A percentile compares a stretch with the other conserved stretches of the same genome.
phyloP scores from a whole-genome alignment of 2,329 filamentous ascomycete species.

The Trichoderma oligosporum region DNA sequence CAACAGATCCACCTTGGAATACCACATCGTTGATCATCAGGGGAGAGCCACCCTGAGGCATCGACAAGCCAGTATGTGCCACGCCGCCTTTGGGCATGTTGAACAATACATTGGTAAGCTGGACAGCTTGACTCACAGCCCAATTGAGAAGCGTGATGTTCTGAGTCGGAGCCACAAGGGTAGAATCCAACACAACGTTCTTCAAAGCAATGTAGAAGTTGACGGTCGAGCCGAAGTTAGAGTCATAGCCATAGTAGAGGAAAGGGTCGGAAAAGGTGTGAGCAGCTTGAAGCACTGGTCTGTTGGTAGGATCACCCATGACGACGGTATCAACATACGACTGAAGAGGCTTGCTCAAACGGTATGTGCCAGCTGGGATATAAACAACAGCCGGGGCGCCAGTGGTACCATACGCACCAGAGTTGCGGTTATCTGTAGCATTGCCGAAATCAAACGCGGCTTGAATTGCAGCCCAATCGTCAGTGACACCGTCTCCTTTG shows the following conservation, averaged over 20 bases:
- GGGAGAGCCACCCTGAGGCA: conserved; percentile 34
- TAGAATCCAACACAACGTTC: conserved; percentile 32
- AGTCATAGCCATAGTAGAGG: conserved; percentile 20
- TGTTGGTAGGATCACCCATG: conserved; percentile 31
- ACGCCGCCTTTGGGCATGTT: conserved; percentile 33
- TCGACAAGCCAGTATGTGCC: conserved; percentile 36
- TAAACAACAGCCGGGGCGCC: conserved; percentile 27
- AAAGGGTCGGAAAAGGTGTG: conserved; percentile 19
- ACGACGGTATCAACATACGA: conserved; percentile 32
- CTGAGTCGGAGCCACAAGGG: conserved; percentile 21
- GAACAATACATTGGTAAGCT: conserved; percentile 31
- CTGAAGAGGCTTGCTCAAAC: conserved; percentile 30
- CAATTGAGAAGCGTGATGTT: conserved; percentile 30
- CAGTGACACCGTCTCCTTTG: conserved; percentile 58
- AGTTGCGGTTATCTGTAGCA: conserved; percentile 15
- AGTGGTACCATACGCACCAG: conserved; percentile 19
- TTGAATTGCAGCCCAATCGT: conserved; percentile 72
- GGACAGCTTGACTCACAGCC: conserved; percentile 32
- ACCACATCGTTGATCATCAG: conserved; percentile 32
- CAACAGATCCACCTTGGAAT: conserved; percentile 33
- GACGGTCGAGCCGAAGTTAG: conserved; percentile 30
- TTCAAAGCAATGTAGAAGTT: conserved; percentile 35
- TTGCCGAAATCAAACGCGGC: conserved; percentile 22
- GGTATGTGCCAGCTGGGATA: conserved; percentile 32
- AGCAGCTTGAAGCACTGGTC: conserved; percentile 29